A percentile compares a stretch with the other conserved stretches of the same genome.
Conservation (phyloP, 2,329 filamentous ascomycete species). For the Fusarium secorum region DNA sequence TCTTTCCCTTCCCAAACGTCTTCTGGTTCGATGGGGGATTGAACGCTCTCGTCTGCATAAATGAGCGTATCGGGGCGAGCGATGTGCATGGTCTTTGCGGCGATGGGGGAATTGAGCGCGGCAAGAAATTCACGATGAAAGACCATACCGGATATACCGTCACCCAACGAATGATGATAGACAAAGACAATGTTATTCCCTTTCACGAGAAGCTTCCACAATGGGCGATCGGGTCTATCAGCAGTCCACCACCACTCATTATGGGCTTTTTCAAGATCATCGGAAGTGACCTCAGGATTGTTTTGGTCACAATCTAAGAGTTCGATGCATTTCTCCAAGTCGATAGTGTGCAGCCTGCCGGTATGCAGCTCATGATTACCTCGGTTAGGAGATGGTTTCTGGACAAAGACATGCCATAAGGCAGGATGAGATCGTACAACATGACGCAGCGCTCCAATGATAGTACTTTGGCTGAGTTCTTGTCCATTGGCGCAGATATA, state of each 20-base stretch:
- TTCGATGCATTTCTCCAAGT: conserved; percentile 26
- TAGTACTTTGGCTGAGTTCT: fast-evolving
- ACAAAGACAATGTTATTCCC: conserved; percentile 23
- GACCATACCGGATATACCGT: conserved; percentile 15
- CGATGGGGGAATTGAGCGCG: background rate
- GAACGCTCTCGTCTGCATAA: background rate
- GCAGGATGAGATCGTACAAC: background rate
- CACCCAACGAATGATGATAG: conserved; percentile 28
- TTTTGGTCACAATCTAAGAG: background rate
- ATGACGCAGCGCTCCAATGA: background rate
- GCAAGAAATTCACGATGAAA: conserved; percentile 26
- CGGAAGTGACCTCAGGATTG: background rate
- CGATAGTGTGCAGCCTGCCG: conserved; percentile 16
- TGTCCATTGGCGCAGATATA: background rate
- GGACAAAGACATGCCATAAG: background rate
- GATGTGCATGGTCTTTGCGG: fast-evolving
- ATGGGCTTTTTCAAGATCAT: conserved; percentile 18
- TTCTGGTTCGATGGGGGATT: background rate
- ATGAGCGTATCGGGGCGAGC: background rate
- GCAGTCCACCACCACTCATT: conserved; percentile 27
- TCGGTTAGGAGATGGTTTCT: background rate
- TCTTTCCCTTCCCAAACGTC: background rate
- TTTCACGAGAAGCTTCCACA: conserved; percentile 27
- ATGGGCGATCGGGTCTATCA: conserved; percentile 13
- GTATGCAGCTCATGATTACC: conserved; percentile 1